These are phyloP conservation scores for Trichocladium uniseriatum DNA, from an alignment of 495 filamentous ascomycete species.

Conservation along the genomic window DNA sequence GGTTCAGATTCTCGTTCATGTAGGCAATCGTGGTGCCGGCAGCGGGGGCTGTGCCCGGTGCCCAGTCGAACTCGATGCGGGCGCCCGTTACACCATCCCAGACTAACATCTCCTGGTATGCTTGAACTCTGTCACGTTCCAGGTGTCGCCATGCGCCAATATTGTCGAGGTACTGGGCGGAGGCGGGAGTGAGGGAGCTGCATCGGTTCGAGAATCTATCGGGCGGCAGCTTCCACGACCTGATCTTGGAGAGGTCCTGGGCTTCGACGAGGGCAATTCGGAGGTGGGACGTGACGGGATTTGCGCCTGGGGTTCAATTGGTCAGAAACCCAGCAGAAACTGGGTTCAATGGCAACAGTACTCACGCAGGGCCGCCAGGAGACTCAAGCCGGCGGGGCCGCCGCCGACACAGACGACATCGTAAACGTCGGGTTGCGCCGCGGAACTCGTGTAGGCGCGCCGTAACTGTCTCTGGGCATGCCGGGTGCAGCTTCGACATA, in stretches of 20 bases:
- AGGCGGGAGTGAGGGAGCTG: slow-evolving; percentile 84
- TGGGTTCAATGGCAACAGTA: background rate
- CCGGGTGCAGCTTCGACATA: slow-evolving; percentile 40
- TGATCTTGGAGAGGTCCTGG: slow-evolving; percentile 64
- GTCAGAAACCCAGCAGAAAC: background rate
- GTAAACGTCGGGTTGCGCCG: slow-evolving; percentile 54
- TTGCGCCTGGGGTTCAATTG: slow-evolving; percentile 42
- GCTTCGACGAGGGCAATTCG: slow-evolving; percentile 84
- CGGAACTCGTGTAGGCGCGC: slow-evolving; percentile 32
- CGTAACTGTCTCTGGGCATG: slow-evolving; percentile 23
- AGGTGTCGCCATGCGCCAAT: slow-evolving; percentile 86
- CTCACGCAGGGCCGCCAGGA: slow-evolving; percentile 79
- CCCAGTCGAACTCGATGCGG: slow-evolving; percentile 80
- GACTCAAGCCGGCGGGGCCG: slow-evolving; percentile 86
- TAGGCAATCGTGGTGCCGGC: slow-evolving; percentile 62
- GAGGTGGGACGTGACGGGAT: slow-evolving; percentile 62
- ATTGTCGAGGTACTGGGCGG: slow-evolving; percentile 56
- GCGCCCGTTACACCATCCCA: slow-evolving; percentile 92
- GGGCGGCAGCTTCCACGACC: slow-evolving; percentile 52
- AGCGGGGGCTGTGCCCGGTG: slow-evolving; percentile 36
- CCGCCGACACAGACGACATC: slow-evolving; percentile 95
- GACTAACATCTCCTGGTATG: slow-evolving; percentile 87
- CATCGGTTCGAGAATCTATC: slow-evolving; percentile 83
- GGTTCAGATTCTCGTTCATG: slow-evolving; percentile 92
- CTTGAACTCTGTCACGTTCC: slow-evolving; percentile 59